Conservation (phyloP, 805 yeast species). For the Pichia californica region DNA sequence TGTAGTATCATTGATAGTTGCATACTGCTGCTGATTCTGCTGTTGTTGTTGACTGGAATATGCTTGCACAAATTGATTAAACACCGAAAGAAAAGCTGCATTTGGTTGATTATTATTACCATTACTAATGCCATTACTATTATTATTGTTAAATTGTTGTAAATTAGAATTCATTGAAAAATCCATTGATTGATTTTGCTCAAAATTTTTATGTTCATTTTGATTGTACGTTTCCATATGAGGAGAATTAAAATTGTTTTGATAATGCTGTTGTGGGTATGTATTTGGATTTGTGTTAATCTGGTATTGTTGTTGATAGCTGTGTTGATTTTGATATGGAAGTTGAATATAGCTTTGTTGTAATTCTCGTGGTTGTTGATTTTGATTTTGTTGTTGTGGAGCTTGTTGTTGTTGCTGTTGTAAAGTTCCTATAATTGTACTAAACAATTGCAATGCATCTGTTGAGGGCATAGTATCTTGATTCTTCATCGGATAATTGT, state of each 20-base stretch:
- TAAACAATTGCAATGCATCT: constrained; percentile 2
- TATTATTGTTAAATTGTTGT: neutral
- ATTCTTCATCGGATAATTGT: too few relatives aligned
- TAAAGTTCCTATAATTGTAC: constrained; percentile 3
- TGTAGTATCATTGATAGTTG: neutral
- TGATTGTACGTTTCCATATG: too few relatives aligned
- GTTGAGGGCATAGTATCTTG: too few relatives aligned
- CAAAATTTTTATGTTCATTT: too few relatives aligned
- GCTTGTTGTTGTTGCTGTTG: neutral
- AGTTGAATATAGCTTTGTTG: neutral
- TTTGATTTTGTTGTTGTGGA: neutral
- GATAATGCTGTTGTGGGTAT: too few relatives aligned
- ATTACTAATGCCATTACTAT: too few relatives aligned
- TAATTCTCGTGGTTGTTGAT: neutral
- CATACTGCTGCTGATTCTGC: neutral
- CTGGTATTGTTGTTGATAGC: constrained; percentile 1
- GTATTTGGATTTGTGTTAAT: too few relatives aligned
- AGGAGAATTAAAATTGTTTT: neutral
- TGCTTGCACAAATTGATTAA: neutral
- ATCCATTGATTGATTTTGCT: too few relatives aligned
- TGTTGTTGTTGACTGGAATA: neutral
- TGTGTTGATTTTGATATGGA: neutral
- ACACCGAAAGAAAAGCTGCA: neutral
- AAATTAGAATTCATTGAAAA: neutral
- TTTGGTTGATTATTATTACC: neutral